Conservation (phyloP, 2,329 filamentous ascomycete genomes). For the Sporothrix dimorphospora region DNA sequence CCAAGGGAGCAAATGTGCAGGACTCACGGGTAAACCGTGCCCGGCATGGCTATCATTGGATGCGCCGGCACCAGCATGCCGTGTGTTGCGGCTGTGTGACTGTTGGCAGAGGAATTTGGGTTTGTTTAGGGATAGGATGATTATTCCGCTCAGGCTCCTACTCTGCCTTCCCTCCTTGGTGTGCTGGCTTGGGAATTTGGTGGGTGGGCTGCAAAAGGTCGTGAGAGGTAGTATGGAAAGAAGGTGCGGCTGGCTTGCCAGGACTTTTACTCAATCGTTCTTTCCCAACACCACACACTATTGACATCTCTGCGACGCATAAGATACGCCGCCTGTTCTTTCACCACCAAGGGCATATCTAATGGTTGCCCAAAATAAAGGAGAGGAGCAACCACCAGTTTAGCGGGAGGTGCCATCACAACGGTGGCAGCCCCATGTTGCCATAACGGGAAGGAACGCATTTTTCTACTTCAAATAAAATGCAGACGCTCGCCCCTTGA, state of each 20-base stretch:
- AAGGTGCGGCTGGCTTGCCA: neutral
- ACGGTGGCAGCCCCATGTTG: neutral
- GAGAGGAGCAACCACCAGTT: neutral
- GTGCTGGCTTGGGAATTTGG: neutral
- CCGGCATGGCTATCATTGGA: neutral
- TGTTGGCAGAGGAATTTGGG: neutral
- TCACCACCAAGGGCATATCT: neutral
- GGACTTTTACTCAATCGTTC: neutral
- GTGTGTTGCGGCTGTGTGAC: neutral
- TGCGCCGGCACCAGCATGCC: neutral
- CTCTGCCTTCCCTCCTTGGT: conserved; percentile 3
- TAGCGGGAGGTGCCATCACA: neutral
- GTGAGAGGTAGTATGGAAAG: neutral
- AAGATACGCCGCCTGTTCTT: neutral
- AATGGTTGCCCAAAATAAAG: neutral
- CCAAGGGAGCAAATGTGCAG: neutral
- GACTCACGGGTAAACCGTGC: neutral
- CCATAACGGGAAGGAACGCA: neutral
- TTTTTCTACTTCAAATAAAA: neutral
- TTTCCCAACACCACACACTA: neutral
- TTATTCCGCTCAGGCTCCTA: neutral
- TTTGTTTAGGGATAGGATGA: neutral
- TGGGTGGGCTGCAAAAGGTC: neutral
- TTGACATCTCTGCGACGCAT: neutral
- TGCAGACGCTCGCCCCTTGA: neutral